These are phyloP conservation scores for Choanephora cucurbitarum DNA, from an alignment of 371 early-diverging fungal genomes.

Conservation along the genomic window DNA sequence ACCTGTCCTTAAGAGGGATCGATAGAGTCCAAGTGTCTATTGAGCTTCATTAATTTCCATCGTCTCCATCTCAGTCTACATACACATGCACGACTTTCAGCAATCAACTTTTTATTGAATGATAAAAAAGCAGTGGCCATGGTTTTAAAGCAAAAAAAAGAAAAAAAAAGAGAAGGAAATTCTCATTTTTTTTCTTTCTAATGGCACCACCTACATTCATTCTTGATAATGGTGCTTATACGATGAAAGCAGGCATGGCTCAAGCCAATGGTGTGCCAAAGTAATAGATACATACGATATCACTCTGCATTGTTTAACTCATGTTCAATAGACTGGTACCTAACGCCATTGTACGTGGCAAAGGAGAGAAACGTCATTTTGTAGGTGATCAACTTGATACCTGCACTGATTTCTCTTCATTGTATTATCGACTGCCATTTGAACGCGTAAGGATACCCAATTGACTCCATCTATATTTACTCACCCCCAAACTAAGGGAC, in stretches of 20 bases:
- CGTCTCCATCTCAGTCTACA: neutral
- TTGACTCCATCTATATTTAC: no score
- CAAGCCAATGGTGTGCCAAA: conserved; percentile 33
- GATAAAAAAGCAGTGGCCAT: neutral
- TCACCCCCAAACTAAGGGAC: no score
- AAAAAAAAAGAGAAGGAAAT: neutral
- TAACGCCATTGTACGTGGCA: conserved; percentile 68
- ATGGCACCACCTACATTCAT: conserved; percentile 43
- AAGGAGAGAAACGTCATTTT: conserved; percentile 58
- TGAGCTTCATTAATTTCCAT: no score
- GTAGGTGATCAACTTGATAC: conserved; percentile 71
- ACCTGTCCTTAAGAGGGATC: conserved; percentile 17
- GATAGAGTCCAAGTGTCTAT: conserved; percentile 28
- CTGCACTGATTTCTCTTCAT: conserved; percentile 73
- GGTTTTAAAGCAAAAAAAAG: neutral
- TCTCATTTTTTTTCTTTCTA: neutral
- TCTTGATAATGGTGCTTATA: conserved; percentile 79
- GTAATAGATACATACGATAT: no score
- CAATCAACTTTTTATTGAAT: neutral
- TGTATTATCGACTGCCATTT: conserved; percentile 77
- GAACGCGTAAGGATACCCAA: conserved; percentile 76
- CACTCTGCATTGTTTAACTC: neutral
- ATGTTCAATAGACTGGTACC: conserved; percentile 47
- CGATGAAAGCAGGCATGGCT: conserved; percentile 69
- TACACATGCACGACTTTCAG: neutral